Conservation (phyloP, 2,329 filamentous ascomycete species). For the Epichloe uncinata region DNA sequence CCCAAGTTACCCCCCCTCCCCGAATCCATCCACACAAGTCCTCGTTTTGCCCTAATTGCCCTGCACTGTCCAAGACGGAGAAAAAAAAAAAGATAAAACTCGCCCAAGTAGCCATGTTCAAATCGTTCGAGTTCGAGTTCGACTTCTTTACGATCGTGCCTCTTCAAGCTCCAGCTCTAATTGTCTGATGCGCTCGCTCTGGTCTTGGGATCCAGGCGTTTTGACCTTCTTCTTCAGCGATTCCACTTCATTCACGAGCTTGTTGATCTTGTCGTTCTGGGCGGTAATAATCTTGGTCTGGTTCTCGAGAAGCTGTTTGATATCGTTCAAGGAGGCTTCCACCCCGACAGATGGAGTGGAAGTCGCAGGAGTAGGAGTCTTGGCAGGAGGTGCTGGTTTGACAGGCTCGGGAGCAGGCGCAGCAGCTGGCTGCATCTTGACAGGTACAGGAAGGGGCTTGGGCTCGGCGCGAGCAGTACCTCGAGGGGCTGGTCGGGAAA, state of each 20-base stretch:
- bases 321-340: constrained; percentile 56
- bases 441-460: constrained; percentile 28
- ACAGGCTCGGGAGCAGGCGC: constrained; percentile 9
- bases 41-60: neutral
- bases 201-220: constrained; percentile 35
- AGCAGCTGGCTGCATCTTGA: constrained; percentile 12
- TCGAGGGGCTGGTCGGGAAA: constrained; percentile 60
- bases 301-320: constrained; percentile 62
- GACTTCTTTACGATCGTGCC: constrained; percentile 35
- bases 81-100: neutral
- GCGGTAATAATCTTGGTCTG: constrained; percentile 65
- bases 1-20: too few relatives aligned
- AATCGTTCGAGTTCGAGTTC: too few relatives aligned
- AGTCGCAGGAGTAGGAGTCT: constrained; percentile 15
- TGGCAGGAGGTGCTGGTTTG: constrained; percentile 22
- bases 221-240: constrained; percentile 65
- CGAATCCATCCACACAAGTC: too few relatives aligned
- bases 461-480: constrained; percentile 23
- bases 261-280: constrained; percentile 64
- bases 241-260: constrained; percentile 61
- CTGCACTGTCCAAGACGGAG: neutral
- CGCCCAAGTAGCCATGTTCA: neutral
- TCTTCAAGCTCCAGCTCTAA: constrained; percentile 55
- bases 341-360: constrained; percentile 27
- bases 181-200: constrained; percentile 55